Evolutionary conservation across 257 asterid species (phyloP).

Genomic region (Plantago major): DNA sequence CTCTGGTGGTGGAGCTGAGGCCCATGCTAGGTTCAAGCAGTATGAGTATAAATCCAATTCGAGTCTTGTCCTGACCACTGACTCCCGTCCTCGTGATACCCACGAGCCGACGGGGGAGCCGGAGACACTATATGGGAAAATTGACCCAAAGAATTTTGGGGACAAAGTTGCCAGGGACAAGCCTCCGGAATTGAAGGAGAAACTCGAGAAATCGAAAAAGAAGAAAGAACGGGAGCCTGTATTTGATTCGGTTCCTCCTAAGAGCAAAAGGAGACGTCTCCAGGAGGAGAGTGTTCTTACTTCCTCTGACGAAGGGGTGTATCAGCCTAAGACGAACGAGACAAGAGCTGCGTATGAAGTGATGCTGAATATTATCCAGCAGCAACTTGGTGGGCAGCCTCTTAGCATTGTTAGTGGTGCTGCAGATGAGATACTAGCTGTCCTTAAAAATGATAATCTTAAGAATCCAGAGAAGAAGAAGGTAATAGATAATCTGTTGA

Average conservation of each 20-base stretch:
- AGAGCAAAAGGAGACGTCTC: constrained; percentile 53
- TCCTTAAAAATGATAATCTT: constrained; percentile 43
- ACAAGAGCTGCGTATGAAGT: constrained; percentile 60
- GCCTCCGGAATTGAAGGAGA: constrained; percentile 58
- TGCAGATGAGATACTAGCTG: constrained; percentile 62
- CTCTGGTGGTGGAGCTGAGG: constrained; percentile 62
- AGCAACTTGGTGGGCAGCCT: constrained; percentile 59
- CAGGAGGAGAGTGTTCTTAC: constrained; percentile 62
- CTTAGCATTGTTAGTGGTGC: constrained; percentile 57
- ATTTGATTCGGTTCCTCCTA: constrained; percentile 35
- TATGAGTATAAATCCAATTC: constrained; percentile 57
- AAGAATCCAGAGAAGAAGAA: constrained; percentile 55
- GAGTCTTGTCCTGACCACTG: constrained; percentile 54
- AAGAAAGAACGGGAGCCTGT: constrained; percentile 47
- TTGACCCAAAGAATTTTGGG: constrained; percentile 48
- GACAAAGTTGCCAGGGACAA: constrained; percentile 50
- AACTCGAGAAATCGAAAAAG: constrained; percentile 48
- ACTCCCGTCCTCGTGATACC: constrained; percentile 64
- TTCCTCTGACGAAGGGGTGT: constrained; percentile 52
- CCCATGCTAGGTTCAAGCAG: constrained; percentile 60
- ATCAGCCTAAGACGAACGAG: constrained; percentile 66
- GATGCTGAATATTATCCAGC: constrained; percentile 58
- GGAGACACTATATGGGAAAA: constrained; percentile 53
- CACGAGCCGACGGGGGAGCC: constrained; percentile 67
- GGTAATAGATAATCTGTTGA: constrained; percentile 54